Evolutionary conservation across 148 eudicot species (phyloP), one percentile per base, ranked within the genome.

Genomic region (Nyssa sinensis): DNA sequence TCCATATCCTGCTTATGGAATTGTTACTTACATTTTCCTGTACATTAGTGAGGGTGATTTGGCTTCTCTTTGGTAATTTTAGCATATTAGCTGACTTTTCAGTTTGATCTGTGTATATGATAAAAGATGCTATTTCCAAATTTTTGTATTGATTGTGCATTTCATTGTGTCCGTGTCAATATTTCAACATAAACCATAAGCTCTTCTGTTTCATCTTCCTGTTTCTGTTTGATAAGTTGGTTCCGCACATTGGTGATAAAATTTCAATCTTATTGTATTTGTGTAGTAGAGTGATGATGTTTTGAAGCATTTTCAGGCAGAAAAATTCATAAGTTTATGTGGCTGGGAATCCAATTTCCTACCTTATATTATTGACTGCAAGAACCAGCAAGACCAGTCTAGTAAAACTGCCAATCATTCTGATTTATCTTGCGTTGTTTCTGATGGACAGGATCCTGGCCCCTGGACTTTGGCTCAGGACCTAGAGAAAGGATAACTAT

Each of bases 271-370:
- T n/a, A n/a, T n/a, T n/a, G 19, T 23, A 37, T 72, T 33, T 5
- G 58, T 71, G 30, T 3, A 19, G 59, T 73, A 44, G 62, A 30
- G n/a, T n/a, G 61, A 2, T 70, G 57, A 76, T 64, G 14, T 76
- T 70, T 58, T n/a, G 31, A 70, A 44, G 25, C 60, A 29, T 66
- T 59, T 82, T 72, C 94, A 94, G 98, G 97, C 94, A 51, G 89
- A 86, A 73, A 92, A 86, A 84, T 77, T 92, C 27, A 78, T 88
- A 71, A 95, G 99, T 78, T 81, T 95, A 77, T 91, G 92, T 78
- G 99, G 99, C 41, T 95, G 99, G 99, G 91, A 92, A 81, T 93
- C 94, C 83, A 93, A 89, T 66, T 75, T 63, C 39, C 81, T 95
- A 68, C 94, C 97, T 44, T 95, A 95, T 71, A 62, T 81, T 39